Evolutionary conservation across 805 yeast genomes (phyloP).

Genomic region (Ogataea trehalophila): DNA sequence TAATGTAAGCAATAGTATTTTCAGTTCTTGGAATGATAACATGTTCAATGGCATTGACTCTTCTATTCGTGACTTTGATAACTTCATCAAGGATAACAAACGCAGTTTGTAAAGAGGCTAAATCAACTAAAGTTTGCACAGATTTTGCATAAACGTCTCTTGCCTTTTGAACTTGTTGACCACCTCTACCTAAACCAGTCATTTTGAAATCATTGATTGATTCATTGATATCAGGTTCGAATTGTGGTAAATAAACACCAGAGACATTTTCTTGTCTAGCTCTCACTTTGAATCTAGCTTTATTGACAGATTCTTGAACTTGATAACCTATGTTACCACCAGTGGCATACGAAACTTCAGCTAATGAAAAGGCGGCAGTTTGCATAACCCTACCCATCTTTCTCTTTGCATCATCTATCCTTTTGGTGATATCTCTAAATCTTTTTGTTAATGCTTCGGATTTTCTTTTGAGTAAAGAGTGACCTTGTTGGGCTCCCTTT

Average conservation of each 20-base stretch:
- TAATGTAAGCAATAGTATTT: conserved; percentile 86
- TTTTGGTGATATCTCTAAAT: conserved; percentile 89
- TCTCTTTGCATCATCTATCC: conserved; percentile 91
- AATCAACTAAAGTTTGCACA: conserved; percentile 93
- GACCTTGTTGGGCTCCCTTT: conserved; percentile 97
- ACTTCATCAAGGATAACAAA: conserved; percentile 96
- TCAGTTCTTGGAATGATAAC: conserved; percentile 97
- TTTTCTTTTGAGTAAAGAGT: conserved; percentile 86
- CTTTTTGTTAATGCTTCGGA: conserved; percentile 96
- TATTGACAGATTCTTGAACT: conserved; percentile 89
- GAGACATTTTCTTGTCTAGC: conserved; percentile 95
- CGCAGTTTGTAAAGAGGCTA: conserved; percentile 95
- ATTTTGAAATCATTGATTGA: conserved; percentile 88
- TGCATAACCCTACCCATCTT: conserved; percentile 99
- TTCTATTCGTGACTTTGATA: conserved; percentile 94
- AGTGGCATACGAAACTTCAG: conserved; percentile 96
- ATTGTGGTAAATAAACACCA: conserved; percentile 92
- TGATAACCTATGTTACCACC: conserved; percentile 95
- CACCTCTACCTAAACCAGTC: conserved; percentile 98
- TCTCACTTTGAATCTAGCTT: conserved; percentile 83
- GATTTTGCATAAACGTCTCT: conserved; percentile 90
- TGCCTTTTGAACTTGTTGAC: conserved; percentile 95
- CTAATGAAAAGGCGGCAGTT: conserved; percentile 94
- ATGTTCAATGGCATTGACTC: conserved; percentile 98
- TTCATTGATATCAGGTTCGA: conserved; percentile 79